Evolutionary conservation across 2,329 filamentous ascomycete genomes (phyloP).

Genomic region (Clathrospora elynae): DNA sequence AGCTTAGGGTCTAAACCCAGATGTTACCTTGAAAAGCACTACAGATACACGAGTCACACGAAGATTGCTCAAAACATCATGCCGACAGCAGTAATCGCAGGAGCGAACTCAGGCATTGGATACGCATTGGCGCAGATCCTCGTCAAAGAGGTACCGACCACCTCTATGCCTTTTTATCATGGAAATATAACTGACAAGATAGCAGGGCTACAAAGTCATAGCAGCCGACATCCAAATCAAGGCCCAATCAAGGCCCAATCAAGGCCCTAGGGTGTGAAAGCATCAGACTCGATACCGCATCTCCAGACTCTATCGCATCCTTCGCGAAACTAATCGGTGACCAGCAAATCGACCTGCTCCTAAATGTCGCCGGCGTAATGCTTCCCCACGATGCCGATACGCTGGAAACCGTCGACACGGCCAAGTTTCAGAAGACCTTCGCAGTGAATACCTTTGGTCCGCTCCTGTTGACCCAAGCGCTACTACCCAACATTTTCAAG

Average conservation of each 20-base stretch:
- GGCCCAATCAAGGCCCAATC: constrained; percentile 39
- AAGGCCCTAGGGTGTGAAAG: constrained; percentile 40
- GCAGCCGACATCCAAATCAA: constrained; percentile 38
- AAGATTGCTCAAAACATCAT: constrained; percentile 25
- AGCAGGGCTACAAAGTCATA: constrained; percentile 41
- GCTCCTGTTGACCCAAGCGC: constrained; percentile 52
- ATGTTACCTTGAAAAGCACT: neutral
- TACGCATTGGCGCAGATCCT: constrained; percentile 44
- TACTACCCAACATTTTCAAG: constrained; percentile 50
- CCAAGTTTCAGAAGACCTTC: constrained; percentile 47
- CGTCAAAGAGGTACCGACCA: constrained; percentile 29
- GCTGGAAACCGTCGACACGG: constrained; percentile 37
- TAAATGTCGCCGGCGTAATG: constrained; percentile 48
- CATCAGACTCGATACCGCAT: constrained; percentile 44
- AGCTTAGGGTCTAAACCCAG: neutral
- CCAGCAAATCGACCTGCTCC: constrained; percentile 45
- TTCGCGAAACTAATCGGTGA: constrained; percentile 40
- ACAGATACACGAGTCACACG: neutral
- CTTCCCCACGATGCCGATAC: constrained; percentile 40
- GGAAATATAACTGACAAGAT: neutral
- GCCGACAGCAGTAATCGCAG: constrained; percentile 50
- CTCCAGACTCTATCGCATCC: constrained; percentile 41
- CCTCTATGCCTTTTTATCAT: too few relatives aligned
- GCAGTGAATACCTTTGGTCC: constrained; percentile 54
- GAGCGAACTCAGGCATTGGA: constrained; percentile 51